A percentile compares a stretch with the other conserved stretches of the same genome.
These are phyloP conservation scores for Botrytis tulipae DNA, from an alignment of 2,329 filamentous ascomycete species.

Conservation along the genomic window DNA sequence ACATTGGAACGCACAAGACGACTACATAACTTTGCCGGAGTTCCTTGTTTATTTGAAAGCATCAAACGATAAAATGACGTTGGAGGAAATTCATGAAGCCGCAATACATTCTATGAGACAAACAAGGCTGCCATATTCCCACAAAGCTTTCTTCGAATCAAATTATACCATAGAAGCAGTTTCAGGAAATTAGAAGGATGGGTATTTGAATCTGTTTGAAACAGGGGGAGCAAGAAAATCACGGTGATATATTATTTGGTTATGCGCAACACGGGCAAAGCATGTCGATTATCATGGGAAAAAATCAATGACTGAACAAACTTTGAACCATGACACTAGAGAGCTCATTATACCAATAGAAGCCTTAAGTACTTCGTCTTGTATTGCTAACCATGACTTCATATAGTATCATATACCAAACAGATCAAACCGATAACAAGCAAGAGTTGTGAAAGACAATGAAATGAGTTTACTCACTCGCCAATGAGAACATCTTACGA, in stretches of 20 bases:
- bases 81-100: neutral
- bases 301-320: neutral
- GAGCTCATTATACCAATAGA: neutral
- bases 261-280: neutral
- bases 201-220: neutral
- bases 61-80: neutral
- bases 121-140: neutral
- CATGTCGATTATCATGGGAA: neutral
- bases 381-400: neutral
- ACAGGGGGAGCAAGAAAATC: neutral
- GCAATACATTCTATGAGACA: neutral
- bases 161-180: neutral
- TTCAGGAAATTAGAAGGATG: neutral
- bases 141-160: neutral
- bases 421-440: neutral
- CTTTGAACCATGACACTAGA: neutral
- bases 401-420: neutral
- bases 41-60: neutral
- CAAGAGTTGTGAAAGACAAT: neutral
- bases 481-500: neutral
- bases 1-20: neutral
- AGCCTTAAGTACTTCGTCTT: neutral
- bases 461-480: neutral
- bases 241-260: neutral
- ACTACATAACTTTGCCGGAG: no score